Percentiles rank a stretch among this genome's conserved stretches.
These are phyloP conservation scores for Grosmannia clavigera DNA, from an alignment of 2,329 filamentous ascomycete genomes.

Conservation along the genomic window DNA sequence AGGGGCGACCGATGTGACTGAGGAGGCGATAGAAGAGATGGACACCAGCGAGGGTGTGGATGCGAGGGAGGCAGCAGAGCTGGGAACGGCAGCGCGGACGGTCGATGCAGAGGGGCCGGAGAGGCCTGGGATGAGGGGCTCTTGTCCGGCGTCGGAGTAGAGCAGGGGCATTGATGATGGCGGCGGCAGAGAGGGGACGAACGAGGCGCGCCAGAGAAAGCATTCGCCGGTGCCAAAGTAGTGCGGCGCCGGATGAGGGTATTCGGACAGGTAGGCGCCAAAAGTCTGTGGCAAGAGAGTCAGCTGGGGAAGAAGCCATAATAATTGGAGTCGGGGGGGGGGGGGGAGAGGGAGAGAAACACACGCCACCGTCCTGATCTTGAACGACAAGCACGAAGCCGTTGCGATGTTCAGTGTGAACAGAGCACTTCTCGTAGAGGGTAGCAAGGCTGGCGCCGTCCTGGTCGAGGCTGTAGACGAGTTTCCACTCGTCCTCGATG, in stretches of 20 bases:
- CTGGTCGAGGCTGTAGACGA: slow-evolving; percentile 83
- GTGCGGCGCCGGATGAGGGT: slow-evolving; percentile 65
- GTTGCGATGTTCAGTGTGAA: slow-evolving; percentile 55
- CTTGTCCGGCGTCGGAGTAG: background rate
- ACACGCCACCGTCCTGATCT: slow-evolving; percentile 63
- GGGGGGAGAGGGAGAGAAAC: no score
- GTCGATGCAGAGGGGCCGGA: background rate
- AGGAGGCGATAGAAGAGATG: background rate
- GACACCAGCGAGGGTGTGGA: background rate
- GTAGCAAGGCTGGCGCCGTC: slow-evolving; percentile 81
- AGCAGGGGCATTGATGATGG: slow-evolving; percentile 31
- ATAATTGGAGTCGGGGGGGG: background rate
- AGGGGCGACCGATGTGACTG: slow-evolving; percentile 4
- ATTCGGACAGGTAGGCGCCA: slow-evolving; percentile 86
- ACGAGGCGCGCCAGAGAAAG: slow-evolving; percentile 72
- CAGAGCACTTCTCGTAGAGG: slow-evolving; percentile 67
- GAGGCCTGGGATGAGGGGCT: slow-evolving; percentile 10
- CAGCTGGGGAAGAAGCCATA: background rate
- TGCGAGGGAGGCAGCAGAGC: background rate
- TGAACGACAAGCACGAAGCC: slow-evolving; percentile 83
- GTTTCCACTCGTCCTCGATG: slow-evolving; percentile 73
- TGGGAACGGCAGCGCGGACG: slow-evolving; percentile 14
- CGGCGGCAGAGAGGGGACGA: slow-evolving; percentile 55
- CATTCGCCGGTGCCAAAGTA: slow-evolving; percentile 97
- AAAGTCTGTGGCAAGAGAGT: slow-evolving; percentile 48